Percentiles rank a stretch among this genome's conserved stretches.
These are phyloP conservation scores for Thalia dealbata DNA, from an alignment of 176 grass and related monocot genomes.

Conservation along the genomic window DNA sequence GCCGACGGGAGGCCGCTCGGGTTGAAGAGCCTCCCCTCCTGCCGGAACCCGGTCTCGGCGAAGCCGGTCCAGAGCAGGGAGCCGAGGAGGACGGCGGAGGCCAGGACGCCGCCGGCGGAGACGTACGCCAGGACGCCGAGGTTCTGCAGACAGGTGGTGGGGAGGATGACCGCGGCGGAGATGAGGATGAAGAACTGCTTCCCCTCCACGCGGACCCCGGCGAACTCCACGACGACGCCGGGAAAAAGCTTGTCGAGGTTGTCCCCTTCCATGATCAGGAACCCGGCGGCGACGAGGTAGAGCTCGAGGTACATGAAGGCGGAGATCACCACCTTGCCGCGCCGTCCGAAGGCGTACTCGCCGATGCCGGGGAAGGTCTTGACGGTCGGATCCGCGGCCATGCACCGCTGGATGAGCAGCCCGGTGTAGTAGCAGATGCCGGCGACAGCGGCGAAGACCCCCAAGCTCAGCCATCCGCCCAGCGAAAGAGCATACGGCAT, in stretches of 20 bases:
- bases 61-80: slow-evolving; percentile 52
- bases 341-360: not conserved
- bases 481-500: not conserved
- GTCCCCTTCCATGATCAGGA: slow-evolving; percentile 40
- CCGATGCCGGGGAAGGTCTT: slow-evolving; percentile 2
- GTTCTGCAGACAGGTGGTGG: slow-evolving; percentile 16
- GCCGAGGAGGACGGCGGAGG: slow-evolving; percentile 48
- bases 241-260: slow-evolving; percentile 44
- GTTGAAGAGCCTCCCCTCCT: slow-evolving; percentile 37
- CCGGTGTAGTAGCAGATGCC: slow-evolving; percentile 4
- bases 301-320: slow-evolving; percentile 22
- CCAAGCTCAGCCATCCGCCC: not conserved
- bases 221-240: not conserved
- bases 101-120: slow-evolving; percentile 63
- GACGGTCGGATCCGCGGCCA: not conserved
- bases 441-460: not conserved
- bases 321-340: not conserved
- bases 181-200: not conserved
- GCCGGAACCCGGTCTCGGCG: slow-evolving; percentile 48
- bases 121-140: slow-evolving; percentile 55
- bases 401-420: slow-evolving; percentile 2
- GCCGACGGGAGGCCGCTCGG: slow-evolving; percentile 50
- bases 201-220: not conserved
- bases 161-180: not conserved
- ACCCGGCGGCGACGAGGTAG: slow-evolving; percentile 37